These are phyloP conservation scores for Beauveria sp. DNA, from an alignment of 2,329 filamentous ascomycete genomes.

Conservation along the genomic window DNA sequence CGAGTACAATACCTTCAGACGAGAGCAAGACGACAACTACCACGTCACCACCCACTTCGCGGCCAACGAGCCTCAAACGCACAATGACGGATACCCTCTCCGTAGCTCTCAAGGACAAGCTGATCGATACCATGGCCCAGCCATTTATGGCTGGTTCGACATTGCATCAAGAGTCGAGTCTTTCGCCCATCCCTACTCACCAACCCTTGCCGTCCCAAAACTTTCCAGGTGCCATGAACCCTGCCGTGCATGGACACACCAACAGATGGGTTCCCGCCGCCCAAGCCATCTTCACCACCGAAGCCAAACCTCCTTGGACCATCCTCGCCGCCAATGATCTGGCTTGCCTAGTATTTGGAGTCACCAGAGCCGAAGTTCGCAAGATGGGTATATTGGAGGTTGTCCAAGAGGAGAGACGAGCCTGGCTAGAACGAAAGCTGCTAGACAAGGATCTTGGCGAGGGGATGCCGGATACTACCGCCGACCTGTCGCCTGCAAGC, in stretches of 20 bases:
- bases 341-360: constrained; percentile 96
- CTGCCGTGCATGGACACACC: constrained; percentile 75
- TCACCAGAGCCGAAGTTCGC: constrained; percentile 89
- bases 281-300: constrained; percentile 97
- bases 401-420: constrained; percentile 78
- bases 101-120: constrained; percentile 68
- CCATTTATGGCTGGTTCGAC: constrained; percentile 55
- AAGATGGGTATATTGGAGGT: constrained; percentile 94
- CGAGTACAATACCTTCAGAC: constrained; percentile 47
- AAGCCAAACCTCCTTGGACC: constrained; percentile 83
- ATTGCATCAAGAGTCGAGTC: constrained; percentile 26
- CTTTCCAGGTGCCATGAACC: constrained; percentile 41
- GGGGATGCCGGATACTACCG: constrained; percentile 21
- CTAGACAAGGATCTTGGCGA: constrained; percentile 39
- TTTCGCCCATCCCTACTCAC: constrained; percentile 36
- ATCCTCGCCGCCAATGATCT: constrained; percentile 94
- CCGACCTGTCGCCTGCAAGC: constrained; percentile 28
- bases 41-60: constrained; percentile 45
- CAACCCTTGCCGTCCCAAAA: constrained; percentile 32
- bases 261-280: constrained; percentile 85
- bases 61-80: constrained; percentile 66
- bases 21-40: constrained; percentile 43
- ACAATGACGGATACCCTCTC: constrained; percentile 80
- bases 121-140: constrained; percentile 77
- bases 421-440: constrained; percentile 85